Evolutionary conservation across 2,329 filamentous ascomycete species (phyloP), one percentile per base, ranked within the genome.

Genomic region (Arthrobotrys entomopaga): DNA sequence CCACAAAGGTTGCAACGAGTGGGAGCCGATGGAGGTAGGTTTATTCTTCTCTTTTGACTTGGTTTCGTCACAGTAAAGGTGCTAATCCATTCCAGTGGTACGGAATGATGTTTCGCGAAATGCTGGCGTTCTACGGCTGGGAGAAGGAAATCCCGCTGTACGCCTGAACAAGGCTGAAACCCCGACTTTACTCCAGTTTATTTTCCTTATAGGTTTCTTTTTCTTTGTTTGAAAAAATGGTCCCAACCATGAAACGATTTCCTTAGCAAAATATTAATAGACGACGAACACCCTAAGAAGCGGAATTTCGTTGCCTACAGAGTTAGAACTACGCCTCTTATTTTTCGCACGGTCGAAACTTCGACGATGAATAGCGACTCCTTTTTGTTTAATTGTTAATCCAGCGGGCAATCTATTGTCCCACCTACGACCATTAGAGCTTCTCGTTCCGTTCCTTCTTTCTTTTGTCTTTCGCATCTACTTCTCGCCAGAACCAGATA

Each of bases 71-170:
- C 46, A 49, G 46, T 13, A 5, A 50, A 50, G n/a, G 15, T 50
- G 19, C n/a, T 22, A 50, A 65, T 53, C 1, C 24, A 53, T 65
- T 56, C 7, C 16, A 85, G 79, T 85, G 83, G 83, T 80, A 85
- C 53, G 78, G 79, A 46, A 84, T 84, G 48, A 83, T 84, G 49
- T 81, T 85, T 64, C 66, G 77, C 56, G 78, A 79, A 69, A 79
- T 79, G 78, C 60, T 77, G 8, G 77, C 76, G 34, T 74, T 77
- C 57, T 77, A 79, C 57, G 77, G 78, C 15, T 79, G 77, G 77
- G 77, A 79, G 52, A 75, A 77, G 7, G 77, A 79, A 26, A 65
- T 79, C 24, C 78, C 78, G 29, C 72, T 78, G 13, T 76, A 78
- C 43, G 77, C 77, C 15, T 78, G 73, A 73, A 6, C 20, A 22